Evolutionary conservation across 129 eudicot genomes (phyloP), one percentile per base, ranked within the genome.

Genomic region (Daucus carota): DNA sequence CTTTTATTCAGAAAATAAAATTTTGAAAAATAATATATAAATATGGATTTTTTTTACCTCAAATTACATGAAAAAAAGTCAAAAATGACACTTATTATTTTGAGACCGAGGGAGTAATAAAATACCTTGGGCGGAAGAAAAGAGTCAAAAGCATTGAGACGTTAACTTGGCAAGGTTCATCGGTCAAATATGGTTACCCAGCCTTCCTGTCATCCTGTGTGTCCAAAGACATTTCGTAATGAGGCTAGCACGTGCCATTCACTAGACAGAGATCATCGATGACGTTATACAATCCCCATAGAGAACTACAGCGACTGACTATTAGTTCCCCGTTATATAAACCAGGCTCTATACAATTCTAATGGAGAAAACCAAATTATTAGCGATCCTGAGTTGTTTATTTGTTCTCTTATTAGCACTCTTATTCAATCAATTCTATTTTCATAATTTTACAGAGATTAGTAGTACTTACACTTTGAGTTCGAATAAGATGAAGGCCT

Each of bases 401-500:
- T 57, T 57, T 10, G 14, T 57, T 9, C 65, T 57, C 65, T 57
- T 24, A 8, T 24, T 10, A 57, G 31, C 65, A n/a, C 62, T 52
- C 22, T 12, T 52, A 12, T 52, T 52, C 62, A 20, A 50, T 48
- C 60, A 52, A 7, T 52, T 28, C 60, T 52, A 20, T 9, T 48
- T 18, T 1, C 6, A 52, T 52, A 6, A 52, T 22, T 16, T 52
- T 52, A 7, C 10, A 20, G 60, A 50, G 26, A 50, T 50, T 9
- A 22, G 22, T 20, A 54, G 13, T 54, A 54, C 4, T 54, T 7
- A 8, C n/a, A 22, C 62, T 54, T 54, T 54, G 8, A 22, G 29
- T 54, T n/a, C 62, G 8, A 29, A 22, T 2, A 73, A 87, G 62
- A 93, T 93, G 97, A 93, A 91, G 92, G 98, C 93, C 1, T 93